Conservation (phyloP, 768 basidiomycete species). For the Strobilomyces dryophilus region DNA sequence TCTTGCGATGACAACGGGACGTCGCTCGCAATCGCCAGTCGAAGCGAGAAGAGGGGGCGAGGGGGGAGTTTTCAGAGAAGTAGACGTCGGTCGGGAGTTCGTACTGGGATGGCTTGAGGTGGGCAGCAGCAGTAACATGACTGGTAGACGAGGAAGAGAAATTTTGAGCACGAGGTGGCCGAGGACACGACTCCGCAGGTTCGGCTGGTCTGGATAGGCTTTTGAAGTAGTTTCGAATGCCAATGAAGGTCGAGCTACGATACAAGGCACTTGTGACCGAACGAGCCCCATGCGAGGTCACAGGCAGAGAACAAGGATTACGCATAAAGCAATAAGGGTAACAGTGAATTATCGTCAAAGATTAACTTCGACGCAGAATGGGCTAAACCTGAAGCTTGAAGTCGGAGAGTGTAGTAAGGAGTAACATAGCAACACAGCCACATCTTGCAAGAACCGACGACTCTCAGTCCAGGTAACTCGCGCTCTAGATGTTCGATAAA, state of each 20-base stretch:
- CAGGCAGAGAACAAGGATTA: slow-evolving; percentile 5
- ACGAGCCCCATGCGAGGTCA: slow-evolving; percentile 1
- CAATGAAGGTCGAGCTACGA: slow-evolving; percentile 26
- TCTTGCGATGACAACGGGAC: slow-evolving; percentile 35
- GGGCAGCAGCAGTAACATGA: slow-evolving; percentile 2
- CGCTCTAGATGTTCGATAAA: slow-evolving; percentile 47
- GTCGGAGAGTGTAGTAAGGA: background rate
- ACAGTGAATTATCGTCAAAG: background rate
- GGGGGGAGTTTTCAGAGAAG: slow-evolving; percentile 29
- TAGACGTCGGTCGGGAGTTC: slow-evolving; percentile 25
- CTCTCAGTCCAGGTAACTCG: background rate
- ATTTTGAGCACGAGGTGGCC: background rate
- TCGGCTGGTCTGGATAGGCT: slow-evolving; percentile 9
- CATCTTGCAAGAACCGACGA: background rate
- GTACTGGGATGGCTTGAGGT: slow-evolving; percentile 12
- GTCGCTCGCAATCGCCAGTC: slow-evolving; percentile 59
- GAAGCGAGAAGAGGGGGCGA: slow-evolving; percentile 37
- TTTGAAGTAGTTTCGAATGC: slow-evolving; percentile 29
- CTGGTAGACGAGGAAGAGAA: slow-evolving; percentile 17
- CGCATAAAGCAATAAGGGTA: slow-evolving; percentile 8
- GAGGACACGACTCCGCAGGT: background rate
- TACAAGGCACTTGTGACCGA: slow-evolving; percentile 5
- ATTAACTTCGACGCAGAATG: background rate
- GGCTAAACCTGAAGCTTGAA: background rate
- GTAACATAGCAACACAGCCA: background rate